Evolutionary conservation across 805 yeast species (phyloP).

Genomic region (Wickerhamomyces ciferrii): DNA sequence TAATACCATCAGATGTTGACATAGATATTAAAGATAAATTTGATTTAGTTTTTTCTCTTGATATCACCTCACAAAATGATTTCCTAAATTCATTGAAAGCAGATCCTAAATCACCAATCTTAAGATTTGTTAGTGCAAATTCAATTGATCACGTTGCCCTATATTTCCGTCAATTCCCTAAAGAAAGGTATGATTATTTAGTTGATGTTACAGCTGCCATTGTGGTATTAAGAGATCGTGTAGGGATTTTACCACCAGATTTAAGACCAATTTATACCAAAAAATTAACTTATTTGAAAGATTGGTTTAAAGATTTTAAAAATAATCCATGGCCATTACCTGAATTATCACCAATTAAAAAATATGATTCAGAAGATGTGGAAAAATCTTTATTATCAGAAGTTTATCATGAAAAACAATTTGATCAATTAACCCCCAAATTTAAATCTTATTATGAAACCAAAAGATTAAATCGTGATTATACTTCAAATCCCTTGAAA

Average conservation of each 20-base stretch:
- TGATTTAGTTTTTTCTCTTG: conserved; percentile 64
- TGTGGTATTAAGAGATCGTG: conserved; percentile 75
- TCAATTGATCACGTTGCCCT: conserved; percentile 79
- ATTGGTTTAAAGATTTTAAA: conserved; percentile 48
- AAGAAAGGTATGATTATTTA: conserved; percentile 36
- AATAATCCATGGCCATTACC: conserved; percentile 71
- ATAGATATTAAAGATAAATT: conserved; percentile 18
- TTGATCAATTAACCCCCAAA: conserved; percentile 39
- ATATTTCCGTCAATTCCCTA: conserved; percentile 34
- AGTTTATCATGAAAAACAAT: conserved; percentile 49
- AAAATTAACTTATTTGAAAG: conserved; percentile 53
- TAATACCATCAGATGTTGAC: conserved; percentile 15
- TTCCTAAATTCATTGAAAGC: conserved; percentile 25
- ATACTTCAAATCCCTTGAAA: conserved; percentile 63
- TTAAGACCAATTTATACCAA: conserved; percentile 69
- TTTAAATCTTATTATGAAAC: conserved; percentile 44
- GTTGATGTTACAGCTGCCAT: conserved; percentile 74
- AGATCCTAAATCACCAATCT: conserved; percentile 41
- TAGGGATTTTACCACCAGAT: conserved; percentile 79
- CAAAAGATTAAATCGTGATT: conserved; percentile 61
- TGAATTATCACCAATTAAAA: conserved; percentile 57
- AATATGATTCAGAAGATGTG: conserved; percentile 67
- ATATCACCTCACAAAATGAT: conserved; percentile 47
- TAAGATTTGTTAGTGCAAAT: conserved; percentile 70
- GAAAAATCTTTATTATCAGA: conserved; percentile 74